These are phyloP conservation scores for Conticribra weissflogii DNA, from an alignment of 108 stramenopile species.

Conservation along the genomic window DNA sequence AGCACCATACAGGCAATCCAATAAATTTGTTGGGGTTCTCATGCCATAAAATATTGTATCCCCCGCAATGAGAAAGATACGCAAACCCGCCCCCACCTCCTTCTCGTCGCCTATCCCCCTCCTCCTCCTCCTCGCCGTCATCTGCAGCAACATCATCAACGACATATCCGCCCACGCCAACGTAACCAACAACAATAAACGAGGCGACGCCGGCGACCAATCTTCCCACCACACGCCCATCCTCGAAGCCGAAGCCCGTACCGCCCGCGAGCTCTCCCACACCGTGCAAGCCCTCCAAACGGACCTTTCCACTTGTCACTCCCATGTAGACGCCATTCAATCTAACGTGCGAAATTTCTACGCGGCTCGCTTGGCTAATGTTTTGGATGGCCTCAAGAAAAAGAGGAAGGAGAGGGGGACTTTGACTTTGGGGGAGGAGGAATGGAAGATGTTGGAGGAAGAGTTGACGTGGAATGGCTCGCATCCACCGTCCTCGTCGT, in stretches of 20 bases:
- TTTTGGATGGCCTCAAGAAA: constrained; percentile 33
- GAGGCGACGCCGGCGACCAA: too few relatives aligned
- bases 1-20: too few relatives aligned
- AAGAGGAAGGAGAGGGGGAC: constrained; percentile 36
- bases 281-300: constrained; percentile 11
- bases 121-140: neutral
- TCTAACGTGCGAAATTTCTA: constrained; percentile 33
- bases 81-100: neutral
- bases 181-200: constrained; percentile 5
- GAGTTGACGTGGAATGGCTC: too few relatives aligned
- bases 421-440: constrained; percentile 11
- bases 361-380: constrained; percentile 18
- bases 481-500: too few relatives aligned
- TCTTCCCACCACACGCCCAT: constrained; percentile 23
- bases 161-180: neutral
- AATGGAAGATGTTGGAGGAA: constrained; percentile 7
- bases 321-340: constrained; percentile 22
- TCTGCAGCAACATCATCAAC: too few relatives aligned
- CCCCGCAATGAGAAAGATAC: too few relatives aligned
- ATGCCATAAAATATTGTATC: neutral
- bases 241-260: constrained; percentile 45
- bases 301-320: constrained; percentile 25
- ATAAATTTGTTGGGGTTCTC: constrained; percentile 1
- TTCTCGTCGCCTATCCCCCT: neutral
- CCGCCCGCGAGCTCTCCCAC: constrained; percentile 32